phyloP scores from a whole-genome alignment of 2,329 filamentous ascomycete genomes.

The Nakataea oryzae region DNA sequence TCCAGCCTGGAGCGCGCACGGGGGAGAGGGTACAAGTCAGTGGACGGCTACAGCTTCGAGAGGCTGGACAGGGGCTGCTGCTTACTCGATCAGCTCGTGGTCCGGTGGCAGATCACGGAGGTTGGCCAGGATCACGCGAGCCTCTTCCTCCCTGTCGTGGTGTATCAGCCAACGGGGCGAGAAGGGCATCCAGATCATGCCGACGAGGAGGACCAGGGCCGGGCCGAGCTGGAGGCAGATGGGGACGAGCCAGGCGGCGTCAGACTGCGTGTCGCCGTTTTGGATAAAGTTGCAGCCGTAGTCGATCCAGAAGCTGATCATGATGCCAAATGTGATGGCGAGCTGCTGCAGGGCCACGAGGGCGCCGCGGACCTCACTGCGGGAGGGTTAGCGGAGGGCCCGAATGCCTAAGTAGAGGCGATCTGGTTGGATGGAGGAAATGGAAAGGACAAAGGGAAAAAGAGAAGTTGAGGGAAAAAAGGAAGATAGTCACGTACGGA shows the following conservation, averaged over 20 bases:
- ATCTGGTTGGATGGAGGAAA: no score
- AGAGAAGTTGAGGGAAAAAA: no score
- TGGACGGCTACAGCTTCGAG: constrained; percentile 50
- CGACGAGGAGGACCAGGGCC: constrained; percentile 52
- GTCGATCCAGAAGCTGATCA: constrained; percentile 55
- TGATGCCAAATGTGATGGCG: constrained; percentile 51
- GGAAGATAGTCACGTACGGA: constrained; percentile 18
- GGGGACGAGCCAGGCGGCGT: constrained; percentile 65
- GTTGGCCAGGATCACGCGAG: constrained; percentile 48
- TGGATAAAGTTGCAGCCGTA: constrained; percentile 56
- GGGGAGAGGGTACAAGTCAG: no score
- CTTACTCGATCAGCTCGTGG: constrained; percentile 59
- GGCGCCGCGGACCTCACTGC: constrained; percentile 29
- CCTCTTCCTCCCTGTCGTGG: constrained; percentile 59
- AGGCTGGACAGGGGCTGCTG: constrained; percentile 58
- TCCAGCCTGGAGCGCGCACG: no score
- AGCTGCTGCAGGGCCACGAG: constrained; percentile 39
- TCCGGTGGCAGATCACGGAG: constrained; percentile 52
- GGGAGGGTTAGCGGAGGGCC: no score
- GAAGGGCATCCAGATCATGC: constrained; percentile 74
- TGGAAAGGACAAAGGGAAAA: no score
- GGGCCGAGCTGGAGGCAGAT: constrained; percentile 62
- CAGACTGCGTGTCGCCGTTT: constrained; percentile 35
- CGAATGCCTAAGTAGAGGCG: no score
- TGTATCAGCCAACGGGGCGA: constrained; percentile 67